Evolutionary conservation across 768 basidiomycete genomes (phyloP), one percentile per base, ranked within the genome.

Genomic region (Boletales sp.): DNA sequence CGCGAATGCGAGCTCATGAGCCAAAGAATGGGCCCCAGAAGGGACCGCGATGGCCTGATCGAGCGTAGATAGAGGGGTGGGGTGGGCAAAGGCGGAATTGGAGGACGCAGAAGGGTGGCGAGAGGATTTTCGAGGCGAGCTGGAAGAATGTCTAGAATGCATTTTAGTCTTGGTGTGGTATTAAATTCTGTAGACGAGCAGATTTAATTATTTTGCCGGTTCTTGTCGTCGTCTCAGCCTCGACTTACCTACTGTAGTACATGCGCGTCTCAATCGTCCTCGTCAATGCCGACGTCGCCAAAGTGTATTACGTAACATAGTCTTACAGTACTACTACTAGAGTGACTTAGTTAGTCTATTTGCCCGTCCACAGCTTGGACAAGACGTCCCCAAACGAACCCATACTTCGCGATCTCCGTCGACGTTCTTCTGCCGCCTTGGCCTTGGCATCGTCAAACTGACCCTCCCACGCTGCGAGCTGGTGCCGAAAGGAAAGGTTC

Each of bases 1-100:
- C 10, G 90, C 90, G 32, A 85, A 82, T 7, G 91, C 90, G 33
- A 93, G 80, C 62, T 93, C 90, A 67, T 93, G 90, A 5, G 90
- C 90, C 31, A 93, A 78, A 6, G 88, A 90, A 63, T 85, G 83
- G 35, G 66, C 54, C 11, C 66, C 66, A 13, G 66, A 66, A 31
- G 56, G 63, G 11, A 67, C 60, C 19, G 54, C 60, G 19, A 66
- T 64, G 46, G 50, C 32, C 28, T 70, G 66, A 57, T 70, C 66
- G 17, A 68, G 55, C 7, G 66, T 66, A 45, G 66, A 68, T 31
- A 70, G 54, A 48, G 68, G 66, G 32, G 51, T 46, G 41, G 68
- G 42, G 41, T 63, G 64, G 30, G 42, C 50, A n/a, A 62, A 44
- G 44, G 41, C n/a, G 10, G 54, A 48, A 25, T 45, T 60, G 47